These are phyloP conservation scores for Nitzschia inconspicua DNA, from an alignment of 108 stramenopile species.

Conservation along the genomic window DNA sequence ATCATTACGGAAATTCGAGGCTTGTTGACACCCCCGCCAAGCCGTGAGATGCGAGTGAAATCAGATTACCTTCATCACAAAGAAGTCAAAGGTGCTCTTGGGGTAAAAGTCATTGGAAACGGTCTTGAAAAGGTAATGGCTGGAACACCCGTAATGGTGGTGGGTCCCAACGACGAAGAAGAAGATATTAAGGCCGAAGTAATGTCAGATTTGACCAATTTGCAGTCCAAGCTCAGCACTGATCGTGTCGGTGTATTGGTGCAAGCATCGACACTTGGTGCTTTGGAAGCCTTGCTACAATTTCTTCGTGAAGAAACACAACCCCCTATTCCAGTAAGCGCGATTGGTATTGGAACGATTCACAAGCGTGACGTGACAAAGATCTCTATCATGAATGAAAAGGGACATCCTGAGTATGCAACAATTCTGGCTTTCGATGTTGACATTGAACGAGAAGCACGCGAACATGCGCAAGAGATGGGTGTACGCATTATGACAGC, in stretches of 20 bases:
- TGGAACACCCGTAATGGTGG: constrained; percentile 92
- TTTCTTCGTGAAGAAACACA: constrained; percentile 96
- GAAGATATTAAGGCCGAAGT: constrained; percentile 97
- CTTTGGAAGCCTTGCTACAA: constrained; percentile 97
- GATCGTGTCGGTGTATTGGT: constrained; percentile 96
- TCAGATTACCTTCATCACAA: constrained; percentile 98
- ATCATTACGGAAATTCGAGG: constrained; percentile 96
- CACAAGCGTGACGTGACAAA: constrained; percentile 98
- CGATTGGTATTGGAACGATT: constrained; percentile 94
- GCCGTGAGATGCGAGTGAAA: constrained; percentile 97
- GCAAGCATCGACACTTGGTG: constrained; percentile 98
- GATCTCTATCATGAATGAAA: constrained; percentile 98
- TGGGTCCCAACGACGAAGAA: constrained; percentile 94
- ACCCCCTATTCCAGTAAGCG: constrained; percentile 97
- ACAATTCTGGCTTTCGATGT: constrained; percentile 98
- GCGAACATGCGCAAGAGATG: constrained; percentile 87
- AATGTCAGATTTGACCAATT: constrained; percentile 88
- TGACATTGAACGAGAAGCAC: constrained; percentile 88
- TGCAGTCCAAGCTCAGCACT: constrained; percentile 87
- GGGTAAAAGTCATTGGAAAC: constrained; percentile 96
- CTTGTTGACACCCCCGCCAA: constrained; percentile 96
- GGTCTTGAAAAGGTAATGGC: constrained; percentile 96
- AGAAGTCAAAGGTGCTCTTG: constrained; percentile 92
- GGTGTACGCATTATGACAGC: constrained; percentile 97
- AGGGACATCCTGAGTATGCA: constrained; percentile 92